Conservation (phyloP, 164 flowering plant species). For the Amborella trichopoda region DNA sequence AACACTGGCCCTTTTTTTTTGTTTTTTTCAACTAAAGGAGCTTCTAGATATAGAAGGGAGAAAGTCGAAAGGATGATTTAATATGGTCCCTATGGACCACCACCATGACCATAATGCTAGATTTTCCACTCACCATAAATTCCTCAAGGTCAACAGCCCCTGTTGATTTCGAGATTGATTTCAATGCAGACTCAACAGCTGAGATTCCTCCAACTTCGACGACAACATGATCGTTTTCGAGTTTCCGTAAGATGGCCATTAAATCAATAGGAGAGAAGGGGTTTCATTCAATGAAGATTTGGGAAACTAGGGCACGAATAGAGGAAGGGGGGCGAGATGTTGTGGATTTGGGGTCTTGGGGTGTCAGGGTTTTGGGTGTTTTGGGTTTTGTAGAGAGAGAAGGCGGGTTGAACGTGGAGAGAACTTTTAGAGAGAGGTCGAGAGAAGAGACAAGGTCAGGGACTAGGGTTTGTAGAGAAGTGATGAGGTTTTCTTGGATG, state of each 20-base stretch:
- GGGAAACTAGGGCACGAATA: constrained; percentile 82
- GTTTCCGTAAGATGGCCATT: constrained; percentile 58
- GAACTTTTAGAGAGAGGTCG: constrained; percentile 61
- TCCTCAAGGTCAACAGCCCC: constrained; percentile 75
- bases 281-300: constrained; percentile 59
- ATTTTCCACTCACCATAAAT: constrained; percentile 68
- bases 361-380: constrained; percentile 11
- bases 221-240: constrained; percentile 65
- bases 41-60: too few relatives aligned
- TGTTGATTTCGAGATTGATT: constrained; percentile 70
- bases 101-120: constrained; percentile 64
- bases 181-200: constrained; percentile 82
- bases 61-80: too few relatives aligned
- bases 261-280: constrained; percentile 79
- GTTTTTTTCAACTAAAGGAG: too few relatives aligned
- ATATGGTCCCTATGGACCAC: too few relatives aligned
- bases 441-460: constrained; percentile 73
- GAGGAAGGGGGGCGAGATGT: too few relatives aligned
- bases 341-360: too few relatives aligned
- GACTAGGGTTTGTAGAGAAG: constrained; percentile 57
- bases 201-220: constrained; percentile 69
- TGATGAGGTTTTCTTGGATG: constrained; percentile 47
- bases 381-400: constrained; percentile 29
- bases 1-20: too few relatives aligned
- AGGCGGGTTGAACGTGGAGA: constrained; percentile 59